Conservation (phyloP, 78 protist species). For the Acrasis kona region DNA sequence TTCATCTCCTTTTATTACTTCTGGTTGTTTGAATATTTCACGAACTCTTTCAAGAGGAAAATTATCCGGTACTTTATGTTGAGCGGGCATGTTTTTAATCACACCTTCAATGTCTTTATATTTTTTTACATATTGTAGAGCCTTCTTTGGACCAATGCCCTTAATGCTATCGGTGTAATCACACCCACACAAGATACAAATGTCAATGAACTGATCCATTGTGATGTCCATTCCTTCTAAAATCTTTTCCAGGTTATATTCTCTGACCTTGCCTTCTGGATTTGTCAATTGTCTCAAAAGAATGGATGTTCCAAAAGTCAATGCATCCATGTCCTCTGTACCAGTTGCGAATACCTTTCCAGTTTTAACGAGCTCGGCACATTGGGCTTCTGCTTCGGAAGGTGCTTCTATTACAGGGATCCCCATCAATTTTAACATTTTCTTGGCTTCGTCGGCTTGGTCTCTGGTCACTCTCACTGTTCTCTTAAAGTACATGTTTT, state of each 20-base stretch:
- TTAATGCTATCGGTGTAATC: slow-evolving; percentile 79
- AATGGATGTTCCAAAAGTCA: slow-evolving; percentile 79
- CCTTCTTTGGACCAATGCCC: slow-evolving; percentile 75
- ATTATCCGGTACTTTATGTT: slow-evolving; percentile 57
- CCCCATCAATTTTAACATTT: slow-evolving; percentile 90
- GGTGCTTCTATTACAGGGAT: slow-evolving; percentile 89
- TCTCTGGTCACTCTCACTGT: slow-evolving; percentile 68
- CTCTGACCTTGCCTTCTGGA: slow-evolving; percentile 73
- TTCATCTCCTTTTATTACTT: slow-evolving; percentile 27
- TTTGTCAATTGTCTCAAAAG: slow-evolving; percentile 67
- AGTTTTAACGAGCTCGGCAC: slow-evolving; percentile 69
- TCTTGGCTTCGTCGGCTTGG: slow-evolving; percentile 83
- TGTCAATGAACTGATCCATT: slow-evolving; percentile 86
- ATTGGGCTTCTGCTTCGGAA: slow-evolving; percentile 98
- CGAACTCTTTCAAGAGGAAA: slow-evolving; percentile 59
- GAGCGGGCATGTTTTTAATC: slow-evolving; percentile 44
- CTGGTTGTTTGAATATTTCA: slow-evolving; percentile 65
- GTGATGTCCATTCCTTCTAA: slow-evolving; percentile 60
- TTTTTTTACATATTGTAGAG: slow-evolving; percentile 44
- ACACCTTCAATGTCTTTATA: slow-evolving; percentile 53
- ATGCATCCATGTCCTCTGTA: slow-evolving; percentile 97
- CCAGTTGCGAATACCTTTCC: slow-evolving; percentile 66
- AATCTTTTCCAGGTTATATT: slow-evolving; percentile 44
- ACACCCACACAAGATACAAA: slow-evolving; percentile 92
- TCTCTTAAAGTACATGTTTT: slow-evolving; percentile 57